Base-by-base conservation (phyloP, 495 filamentous ascomycete species). In the Articulospora tetracladia region DNA sequence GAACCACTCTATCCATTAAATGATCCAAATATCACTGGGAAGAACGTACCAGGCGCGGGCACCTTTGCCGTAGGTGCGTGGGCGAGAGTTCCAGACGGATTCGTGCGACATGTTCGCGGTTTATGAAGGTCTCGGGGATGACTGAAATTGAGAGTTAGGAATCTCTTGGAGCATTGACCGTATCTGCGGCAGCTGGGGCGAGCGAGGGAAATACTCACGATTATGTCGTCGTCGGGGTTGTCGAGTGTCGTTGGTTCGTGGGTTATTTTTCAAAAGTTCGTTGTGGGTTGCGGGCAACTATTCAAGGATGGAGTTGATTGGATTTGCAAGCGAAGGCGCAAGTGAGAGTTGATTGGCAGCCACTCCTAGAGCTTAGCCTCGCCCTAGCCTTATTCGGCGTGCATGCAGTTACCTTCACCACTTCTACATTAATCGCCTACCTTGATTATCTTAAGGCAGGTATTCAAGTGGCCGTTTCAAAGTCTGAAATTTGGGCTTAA, bases 61-160 rank as follows among this genome's bases (percentile, higher is more conserved):
- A 72, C 93, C 93, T 86, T 97, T 97, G 83, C 93, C 93, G 83
- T 93, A 96, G 74, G 77, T 88, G 78, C 93, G 89, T 67, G 94
- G 94, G 74, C 94, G 92, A 75, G 91, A 96, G 88, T 93, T 95
- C 94, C 94, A 98, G 80, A 98, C 92, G 68, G 88, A 90, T 83
- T 97, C 94, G 92, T 98, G 92, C 85, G 93, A 93, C 93, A 96
- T 96, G 72, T 28, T 55, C 26, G 53, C 32, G 32, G 28, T 8
- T 44, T 44, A 17, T 44, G 39, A 44, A 44, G 39, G 39, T 44
- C 39, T 44, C 39, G 39, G 17, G n/a, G 39, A 44, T 12, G 39
- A 44, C 39, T 44, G 39, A 3, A 19, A 44, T 44, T n/a, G 39
- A 44, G n/a, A 44, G 39, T 44, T 44, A 44, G 39, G n/a, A 17